Evolutionary conservation across 2,329 filamentous ascomycete species (phyloP), one percentile per base, ranked within the genome.

Genomic region (Diplodia intermedia): DNA sequence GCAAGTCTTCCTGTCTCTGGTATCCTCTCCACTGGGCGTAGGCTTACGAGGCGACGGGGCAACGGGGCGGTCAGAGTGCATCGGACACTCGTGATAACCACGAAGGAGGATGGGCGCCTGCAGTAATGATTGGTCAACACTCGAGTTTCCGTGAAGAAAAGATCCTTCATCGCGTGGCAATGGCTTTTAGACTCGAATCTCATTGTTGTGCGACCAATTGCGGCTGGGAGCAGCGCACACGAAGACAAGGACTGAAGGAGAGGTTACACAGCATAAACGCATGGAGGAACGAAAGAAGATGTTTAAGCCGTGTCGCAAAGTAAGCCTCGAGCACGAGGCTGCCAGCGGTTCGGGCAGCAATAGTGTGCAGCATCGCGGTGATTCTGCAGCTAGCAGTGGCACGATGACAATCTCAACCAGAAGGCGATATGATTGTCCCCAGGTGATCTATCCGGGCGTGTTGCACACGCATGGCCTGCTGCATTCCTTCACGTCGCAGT

Each of bases 241-340:
- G 47, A 38, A 14, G 31, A 18, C 4, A 38, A 63, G 33, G 50
- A 23, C 26, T 52, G 43, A 20, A 63, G 47, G 47, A 26, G 15
- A 62, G 43, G 60, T 53, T 63, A 63, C 60, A 63, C 60, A 38
- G 36, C 60, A 63, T 52, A 29, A 38, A 63, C 31, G 60, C 60
- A 63, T 38, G 31, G 60, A 31, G 43, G 50, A 49, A 63, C 60
- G 26, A 63, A 63, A 63, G 43, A 14, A 63, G 60, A 38, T 31
- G 60, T 38, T 63, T 52, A 63, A 52, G 60, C 60, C 60, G 60
- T 38, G 60, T 15, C 7, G 43, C 47, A 52, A 20, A 52, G 29
- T 52, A 23, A 50, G 50, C 26, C 20, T 26, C 5, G 31, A 52
- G 18, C 15, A 52, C 40, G 29, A 52, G 60, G 26, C 60, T 15